Conservation (phyloP, 192 early-diverging fungal species). For the Chytriomyces hyalinus region DNA sequence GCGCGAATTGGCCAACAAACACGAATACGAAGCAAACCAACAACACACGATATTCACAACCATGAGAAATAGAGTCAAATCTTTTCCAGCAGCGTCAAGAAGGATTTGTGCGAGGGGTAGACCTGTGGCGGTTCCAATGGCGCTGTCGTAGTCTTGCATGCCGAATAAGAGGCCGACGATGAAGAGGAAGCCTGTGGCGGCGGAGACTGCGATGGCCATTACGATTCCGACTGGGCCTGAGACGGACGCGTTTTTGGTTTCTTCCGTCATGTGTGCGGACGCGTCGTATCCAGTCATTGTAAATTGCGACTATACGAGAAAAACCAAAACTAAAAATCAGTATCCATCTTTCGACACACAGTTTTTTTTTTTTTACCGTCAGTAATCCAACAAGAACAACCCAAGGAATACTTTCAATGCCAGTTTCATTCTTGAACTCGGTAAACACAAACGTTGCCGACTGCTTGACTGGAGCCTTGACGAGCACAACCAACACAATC, state of each 20-base stretch:
- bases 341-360: no score
- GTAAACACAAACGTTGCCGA: slow-evolving; percentile 34
- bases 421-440: slow-evolving; percentile 34
- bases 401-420: slow-evolving; percentile 27
- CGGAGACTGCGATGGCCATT: slow-evolving; percentile 24
- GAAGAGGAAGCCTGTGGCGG: slow-evolving; percentile 39
- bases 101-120: slow-evolving; percentile 37
- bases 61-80: slow-evolving; percentile 21
- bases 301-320: slow-evolving; percentile 10
- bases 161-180: slow-evolving; percentile 37
- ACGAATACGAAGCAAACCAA: slow-evolving; percentile 36
- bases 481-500: slow-evolving; percentile 37
- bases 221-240: slow-evolving; percentile 44
- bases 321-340: background rate
- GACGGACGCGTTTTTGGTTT: slow-evolving; percentile 42
- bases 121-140: slow-evolving; percentile 12
- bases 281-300: slow-evolving; percentile 47
- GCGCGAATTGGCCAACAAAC: slow-evolving; percentile 37
- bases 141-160: slow-evolving; percentile 20
- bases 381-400: slow-evolving; percentile 41
- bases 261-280: slow-evolving; percentile 48
- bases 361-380: background rate
- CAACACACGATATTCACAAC: slow-evolving; percentile 34
- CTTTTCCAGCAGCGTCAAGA: slow-evolving; percentile 9
- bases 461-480: slow-evolving; percentile 24